Percentiles rank a stretch among this genome's conserved stretches.
Conservation (phyloP, 148 eudicot genomes). For the Diospyros kaki region DNA sequence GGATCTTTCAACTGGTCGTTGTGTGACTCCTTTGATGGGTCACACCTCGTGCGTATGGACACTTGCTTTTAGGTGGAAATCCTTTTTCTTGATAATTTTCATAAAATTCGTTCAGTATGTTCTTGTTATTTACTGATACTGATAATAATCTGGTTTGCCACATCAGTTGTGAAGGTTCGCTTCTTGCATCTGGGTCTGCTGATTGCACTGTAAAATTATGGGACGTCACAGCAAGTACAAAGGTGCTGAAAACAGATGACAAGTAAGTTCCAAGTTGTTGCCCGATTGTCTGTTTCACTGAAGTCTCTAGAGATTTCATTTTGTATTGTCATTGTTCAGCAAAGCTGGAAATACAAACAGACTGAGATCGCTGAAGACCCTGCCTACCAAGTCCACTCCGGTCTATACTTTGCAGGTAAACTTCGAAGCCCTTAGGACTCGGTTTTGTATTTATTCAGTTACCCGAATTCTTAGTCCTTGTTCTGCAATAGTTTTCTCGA, state of each 20-base stretch:
- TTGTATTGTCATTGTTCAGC: conserved; percentile 21
- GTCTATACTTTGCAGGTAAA: conserved; percentile 78
- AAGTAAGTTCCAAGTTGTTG: conserved; percentile 45
- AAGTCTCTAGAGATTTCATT: conserved; percentile 1
- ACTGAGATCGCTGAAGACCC: conserved; percentile 84
- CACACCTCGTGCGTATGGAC: conserved; percentile 96
- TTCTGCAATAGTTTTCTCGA: conserved; percentile 58
- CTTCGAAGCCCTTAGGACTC: background rate
- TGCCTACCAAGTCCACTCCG: conserved; percentile 89
- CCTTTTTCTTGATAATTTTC: background rate
- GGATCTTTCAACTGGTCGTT: conserved; percentile 93
- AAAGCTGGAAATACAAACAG: conserved; percentile 68
- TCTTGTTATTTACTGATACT: background rate
- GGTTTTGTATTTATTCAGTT: background rate
- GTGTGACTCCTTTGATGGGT: conserved; percentile 86
- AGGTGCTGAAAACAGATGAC: conserved; percentile 56
- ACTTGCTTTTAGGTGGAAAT: conserved; percentile 76
- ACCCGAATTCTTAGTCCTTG: conserved; percentile 4
- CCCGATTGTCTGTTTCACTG: background rate
- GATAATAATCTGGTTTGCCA: background rate
- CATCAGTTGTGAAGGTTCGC: conserved; percentile 93
- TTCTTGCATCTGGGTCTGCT: conserved; percentile 99
- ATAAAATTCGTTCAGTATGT: too few relatives aligned
- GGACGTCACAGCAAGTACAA: conserved; percentile 85
- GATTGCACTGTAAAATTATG: conserved; percentile 95